Percentiles rank a stretch among this genome's conserved stretches.
phyloP scores from a whole-genome alignment of 768 basidiomycete species.

The Mycena rebaudengoi region DNA sequence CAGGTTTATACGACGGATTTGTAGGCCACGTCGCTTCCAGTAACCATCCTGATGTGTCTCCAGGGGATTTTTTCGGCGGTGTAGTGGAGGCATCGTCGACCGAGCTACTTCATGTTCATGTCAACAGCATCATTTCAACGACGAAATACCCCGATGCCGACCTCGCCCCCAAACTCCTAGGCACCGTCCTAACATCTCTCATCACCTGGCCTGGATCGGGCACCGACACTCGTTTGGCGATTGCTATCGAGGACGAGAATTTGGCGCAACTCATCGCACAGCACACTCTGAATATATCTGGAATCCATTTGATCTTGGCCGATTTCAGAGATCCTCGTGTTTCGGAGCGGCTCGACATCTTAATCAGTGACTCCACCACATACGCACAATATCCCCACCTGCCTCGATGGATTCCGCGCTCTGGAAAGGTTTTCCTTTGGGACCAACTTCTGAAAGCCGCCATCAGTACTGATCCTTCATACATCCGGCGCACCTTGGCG shows the following conservation, averaged over 20 bases:
- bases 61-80: no score
- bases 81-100: no score
- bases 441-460: not conserved
- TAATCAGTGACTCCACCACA: not conserved
- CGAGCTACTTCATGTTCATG: not conserved
- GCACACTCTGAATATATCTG: no score
- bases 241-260: not conserved
- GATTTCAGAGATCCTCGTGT: not conserved
- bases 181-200: not conserved
- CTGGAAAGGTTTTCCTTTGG: not conserved
- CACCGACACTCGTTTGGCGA: not conserved
- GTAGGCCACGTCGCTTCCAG: no score
- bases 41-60: no score
- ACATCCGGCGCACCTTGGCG: no score
- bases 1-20: no score
- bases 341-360: not conserved
- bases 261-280: not conserved
- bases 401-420: slow-evolving; percentile 4
- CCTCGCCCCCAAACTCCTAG: not conserved
- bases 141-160: not conserved
- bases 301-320: not conserved
- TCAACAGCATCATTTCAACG: not conserved
- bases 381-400: not conserved
- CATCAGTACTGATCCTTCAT: not conserved
- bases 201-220: not conserved